Evolutionary conservation across 257 asterid species (phyloP).

Genomic region (Solanum corneliomulleri): DNA sequence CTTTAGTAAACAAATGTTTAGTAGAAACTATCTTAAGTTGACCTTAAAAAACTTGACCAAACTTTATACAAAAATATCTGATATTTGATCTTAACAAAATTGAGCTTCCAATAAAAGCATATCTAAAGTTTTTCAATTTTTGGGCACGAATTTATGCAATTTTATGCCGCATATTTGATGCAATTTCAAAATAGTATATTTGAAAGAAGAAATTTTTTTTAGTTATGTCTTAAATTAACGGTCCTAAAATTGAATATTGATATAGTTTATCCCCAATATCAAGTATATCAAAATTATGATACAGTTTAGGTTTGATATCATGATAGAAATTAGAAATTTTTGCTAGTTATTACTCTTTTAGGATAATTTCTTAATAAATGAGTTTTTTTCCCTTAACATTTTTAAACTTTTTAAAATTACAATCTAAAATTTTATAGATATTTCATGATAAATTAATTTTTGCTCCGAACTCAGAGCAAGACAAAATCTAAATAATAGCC

Average conservation of each 20-base stretch:
- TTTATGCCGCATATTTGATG: not conserved
- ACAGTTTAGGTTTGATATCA: too few species aligned
- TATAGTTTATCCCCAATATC: not conserved
- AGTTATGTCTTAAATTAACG: not conserved
- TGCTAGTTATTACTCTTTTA: not conserved
- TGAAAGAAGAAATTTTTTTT: fast-evolving
- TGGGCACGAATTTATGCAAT: not conserved
- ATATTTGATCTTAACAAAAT: not conserved
- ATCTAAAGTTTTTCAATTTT: not conserved
- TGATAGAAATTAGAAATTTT: too few species aligned
- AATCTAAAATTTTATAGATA: not conserved
- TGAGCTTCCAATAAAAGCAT: not conserved
- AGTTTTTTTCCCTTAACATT: too few species aligned
- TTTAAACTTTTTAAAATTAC: too few species aligned
- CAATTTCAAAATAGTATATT: too few species aligned
- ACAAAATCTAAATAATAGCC: too few species aligned
- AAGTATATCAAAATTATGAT: not conserved
- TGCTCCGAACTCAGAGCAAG: not conserved
- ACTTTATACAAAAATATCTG: too few species aligned
- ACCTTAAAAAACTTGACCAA: not conserved
- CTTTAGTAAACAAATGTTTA: not conserved
- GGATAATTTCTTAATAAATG: not conserved
- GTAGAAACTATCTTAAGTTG: not conserved
- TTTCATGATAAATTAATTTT: too few species aligned
- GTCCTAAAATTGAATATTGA: not conserved